Conservation (phyloP, 495 filamentous ascomycete species). For the Podospora appendiculata region DNA sequence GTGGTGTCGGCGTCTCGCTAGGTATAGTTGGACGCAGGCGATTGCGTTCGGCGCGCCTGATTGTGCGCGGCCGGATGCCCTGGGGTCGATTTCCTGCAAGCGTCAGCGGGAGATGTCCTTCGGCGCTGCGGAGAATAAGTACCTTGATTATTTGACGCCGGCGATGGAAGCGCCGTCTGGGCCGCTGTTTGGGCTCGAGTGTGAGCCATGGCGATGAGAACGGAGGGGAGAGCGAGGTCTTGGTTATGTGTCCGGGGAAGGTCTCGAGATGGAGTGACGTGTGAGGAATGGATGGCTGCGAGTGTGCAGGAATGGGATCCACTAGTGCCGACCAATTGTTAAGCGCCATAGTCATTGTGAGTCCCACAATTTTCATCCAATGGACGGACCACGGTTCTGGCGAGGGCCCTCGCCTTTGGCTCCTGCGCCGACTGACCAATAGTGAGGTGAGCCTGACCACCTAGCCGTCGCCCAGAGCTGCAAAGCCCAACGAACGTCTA, state of each 20-base stretch:
- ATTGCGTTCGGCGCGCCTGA: conserved; percentile 9
- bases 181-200: conserved; percentile 11
- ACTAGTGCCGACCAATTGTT: conserved; percentile 2
- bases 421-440: conserved; percentile 4
- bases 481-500: not conserved
- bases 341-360: not conserved
- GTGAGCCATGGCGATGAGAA: conserved; percentile 9
- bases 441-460: conserved; percentile 5
- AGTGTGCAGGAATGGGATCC: conserved; percentile 4
- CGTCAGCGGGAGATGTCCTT: conserved; percentile 12
- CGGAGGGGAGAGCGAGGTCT: conserved; percentile 5
- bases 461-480: not conserved
- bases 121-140: conserved; percentile 13
- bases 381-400: conserved; percentile 5
- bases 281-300: conserved; percentile 9
- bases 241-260: not conserved
- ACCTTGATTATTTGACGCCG: conserved; percentile 15
- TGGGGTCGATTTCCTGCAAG: conserved; percentile 5
- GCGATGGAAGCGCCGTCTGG: conserved; percentile 5
- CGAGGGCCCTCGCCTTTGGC: conserved; percentile 2
- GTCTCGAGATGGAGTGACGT: conserved; percentile 9
- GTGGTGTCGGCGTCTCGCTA: not conserved
- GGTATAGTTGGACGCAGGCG: conserved; percentile 4
- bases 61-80: conserved; percentile 1
- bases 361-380: conserved; percentile 4